Conservation (phyloP, 139 green algal species). For the Tetraselmis chui region DNA sequence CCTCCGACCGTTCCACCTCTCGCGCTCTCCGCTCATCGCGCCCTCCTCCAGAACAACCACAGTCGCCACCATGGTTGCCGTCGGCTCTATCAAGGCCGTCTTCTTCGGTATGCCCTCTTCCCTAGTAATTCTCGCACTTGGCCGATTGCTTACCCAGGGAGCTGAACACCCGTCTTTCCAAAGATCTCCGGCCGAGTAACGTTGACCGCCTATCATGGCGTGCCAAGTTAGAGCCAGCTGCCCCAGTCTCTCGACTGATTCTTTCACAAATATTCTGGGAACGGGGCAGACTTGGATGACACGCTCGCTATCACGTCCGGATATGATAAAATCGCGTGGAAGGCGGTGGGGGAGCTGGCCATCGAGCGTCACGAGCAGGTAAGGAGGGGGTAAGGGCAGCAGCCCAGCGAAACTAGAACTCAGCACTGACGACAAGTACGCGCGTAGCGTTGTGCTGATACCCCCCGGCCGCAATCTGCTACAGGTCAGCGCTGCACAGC, state of each 20-base stretch:
- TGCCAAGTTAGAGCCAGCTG: too few species aligned
- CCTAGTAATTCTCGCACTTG: not conserved
- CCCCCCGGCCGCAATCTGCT: not conserved
- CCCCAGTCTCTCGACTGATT: too few species aligned
- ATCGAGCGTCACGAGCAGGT: constrained; percentile 12
- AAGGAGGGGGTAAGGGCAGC: too few species aligned
- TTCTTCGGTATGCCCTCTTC: constrained; percentile 16
- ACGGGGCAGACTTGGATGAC: constrained; percentile 26
- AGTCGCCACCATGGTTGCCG: not conserved
- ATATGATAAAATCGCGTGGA: constrained; percentile 14
- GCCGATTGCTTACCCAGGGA: too few species aligned
- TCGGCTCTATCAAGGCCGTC: constrained; percentile 10
- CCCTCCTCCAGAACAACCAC: too few species aligned
- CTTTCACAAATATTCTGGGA: not conserved
- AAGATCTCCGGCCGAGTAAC: too few species aligned
- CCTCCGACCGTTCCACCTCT: too few species aligned
- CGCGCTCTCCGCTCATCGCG: too few species aligned
- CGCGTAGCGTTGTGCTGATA: too few species aligned
- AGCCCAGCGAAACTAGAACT: too few species aligned
- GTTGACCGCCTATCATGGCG: too few species aligned
- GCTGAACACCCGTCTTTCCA: not conserved
- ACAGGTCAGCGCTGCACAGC: constrained; percentile 3
- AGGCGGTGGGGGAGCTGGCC: constrained; percentile 15
- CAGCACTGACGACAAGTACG: too few species aligned
- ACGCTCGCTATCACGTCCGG: constrained; percentile 34